phyloP scores from a whole-genome alignment of 345 rosid genomes.

The Bruguiera parviflora region DNA sequence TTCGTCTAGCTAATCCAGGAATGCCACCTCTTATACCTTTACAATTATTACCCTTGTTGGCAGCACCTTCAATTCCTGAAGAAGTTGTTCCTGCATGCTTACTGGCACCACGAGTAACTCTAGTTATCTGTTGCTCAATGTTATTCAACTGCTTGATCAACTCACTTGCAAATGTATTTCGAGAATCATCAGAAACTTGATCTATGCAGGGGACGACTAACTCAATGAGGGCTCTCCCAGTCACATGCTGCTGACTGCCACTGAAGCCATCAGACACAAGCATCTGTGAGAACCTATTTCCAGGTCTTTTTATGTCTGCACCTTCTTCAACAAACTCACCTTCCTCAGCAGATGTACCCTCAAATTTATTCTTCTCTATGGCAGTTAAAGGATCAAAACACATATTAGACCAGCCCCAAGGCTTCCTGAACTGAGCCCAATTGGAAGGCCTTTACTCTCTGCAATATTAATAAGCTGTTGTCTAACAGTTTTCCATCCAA shows the following conservation, averaged over 20 bases:
- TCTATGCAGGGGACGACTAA: constrained; percentile 95
- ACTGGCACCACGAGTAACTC: constrained; percentile 57
- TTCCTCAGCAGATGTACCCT: constrained; percentile 63
- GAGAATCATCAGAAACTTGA: constrained; percentile 86
- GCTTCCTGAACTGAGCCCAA: constrained; percentile 70
- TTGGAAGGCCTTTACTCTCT: constrained; percentile 67
- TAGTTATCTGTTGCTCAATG: constrained; percentile 76
- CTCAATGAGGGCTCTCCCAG: constrained; percentile 82
- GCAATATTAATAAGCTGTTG: constrained; percentile 78
- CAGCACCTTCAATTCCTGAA: constrained; percentile 63
- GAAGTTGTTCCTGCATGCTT: constrained; percentile 53
- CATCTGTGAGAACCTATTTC: constrained; percentile 36
- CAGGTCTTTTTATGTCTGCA: constrained; percentile 40
- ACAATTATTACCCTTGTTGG: constrained; percentile 57
- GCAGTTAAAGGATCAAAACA: constrained; percentile 36
- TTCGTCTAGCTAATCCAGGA: constrained; percentile 69
- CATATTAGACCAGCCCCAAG: constrained; percentile 83
- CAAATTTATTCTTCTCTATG: constrained; percentile 62
- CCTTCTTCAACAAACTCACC: constrained; percentile 90
- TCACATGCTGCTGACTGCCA: constrained; percentile 44
- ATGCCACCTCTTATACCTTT: constrained; percentile 80
- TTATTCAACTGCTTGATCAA: constrained; percentile 81
- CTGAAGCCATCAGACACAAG: constrained; percentile 44
- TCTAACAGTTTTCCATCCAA: constrained; percentile 82
- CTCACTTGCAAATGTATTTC: constrained; percentile 76